These are phyloP conservation scores for Lactarius hengduanensis DNA, from an alignment of 768 basidiomycete genomes.

Conservation along the genomic window DNA sequence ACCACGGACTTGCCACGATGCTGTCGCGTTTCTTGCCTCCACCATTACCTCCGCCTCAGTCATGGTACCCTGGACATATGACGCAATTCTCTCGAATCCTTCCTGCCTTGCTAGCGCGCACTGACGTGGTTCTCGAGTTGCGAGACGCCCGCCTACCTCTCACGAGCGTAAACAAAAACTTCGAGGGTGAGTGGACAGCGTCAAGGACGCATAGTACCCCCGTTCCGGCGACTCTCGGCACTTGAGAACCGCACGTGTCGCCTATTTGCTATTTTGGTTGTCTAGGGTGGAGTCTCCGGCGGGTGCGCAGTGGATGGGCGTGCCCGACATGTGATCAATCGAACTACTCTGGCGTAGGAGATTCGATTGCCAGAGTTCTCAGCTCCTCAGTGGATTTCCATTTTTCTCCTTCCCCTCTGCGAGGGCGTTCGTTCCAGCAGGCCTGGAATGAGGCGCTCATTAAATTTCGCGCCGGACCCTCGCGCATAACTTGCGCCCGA, in stretches of 20 bases:
- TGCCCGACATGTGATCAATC: constrained; percentile 23
- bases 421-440: neutral
- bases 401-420: constrained; percentile 1
- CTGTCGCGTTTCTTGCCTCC: constrained; percentile 42
- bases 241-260: constrained; percentile 5
- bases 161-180: constrained; percentile 86
- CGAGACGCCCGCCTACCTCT: constrained; percentile 91
- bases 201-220: constrained; percentile 26
- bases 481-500: constrained; percentile 16
- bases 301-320: constrained; percentile 2
- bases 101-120: constrained; percentile 72
- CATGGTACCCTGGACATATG: constrained; percentile 99
- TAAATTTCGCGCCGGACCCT: constrained; percentile 11
- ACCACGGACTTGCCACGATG: constrained; percentile 31
- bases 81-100: constrained; percentile 77
- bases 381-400: neutral
- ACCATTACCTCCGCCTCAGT: constrained; percentile 67
- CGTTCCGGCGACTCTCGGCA: constrained; percentile 10
- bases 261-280: constrained; percentile 5
- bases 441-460: constrained; percentile 17
- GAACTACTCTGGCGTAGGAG: constrained; percentile 13
- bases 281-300: constrained; percentile 16
- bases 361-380: constrained; percentile 12
- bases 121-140: constrained; percentile 91
- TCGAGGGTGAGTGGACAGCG: constrained; percentile 63